A percentile compares a stretch with the other conserved stretches of the same genome.
Evolutionary conservation across 1,284 basidiomycete genomes (phyloP).

Genomic region (Malassezia nana): DNA sequence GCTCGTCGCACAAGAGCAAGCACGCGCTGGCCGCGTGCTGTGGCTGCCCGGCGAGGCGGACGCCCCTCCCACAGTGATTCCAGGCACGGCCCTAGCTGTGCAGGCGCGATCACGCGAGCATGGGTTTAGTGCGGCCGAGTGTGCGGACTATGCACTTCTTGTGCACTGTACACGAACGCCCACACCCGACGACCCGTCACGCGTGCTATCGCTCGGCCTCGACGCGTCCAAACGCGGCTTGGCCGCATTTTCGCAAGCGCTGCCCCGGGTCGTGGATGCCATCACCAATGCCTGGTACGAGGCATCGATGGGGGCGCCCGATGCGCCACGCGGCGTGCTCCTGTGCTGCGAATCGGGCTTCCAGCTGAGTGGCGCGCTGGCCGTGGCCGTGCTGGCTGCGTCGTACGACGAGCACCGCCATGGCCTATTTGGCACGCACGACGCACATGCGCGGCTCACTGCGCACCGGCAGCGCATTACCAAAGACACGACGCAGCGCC

Average conservation of each 20-base stretch:
- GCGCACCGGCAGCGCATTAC: conserved; percentile 5
- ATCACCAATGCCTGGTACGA: conserved; percentile 11
- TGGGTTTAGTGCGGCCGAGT: neutral
- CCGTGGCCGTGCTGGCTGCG: conserved; percentile 21
- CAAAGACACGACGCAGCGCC: conserved; percentile 15
- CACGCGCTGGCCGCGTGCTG: neutral
- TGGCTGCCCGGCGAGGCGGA: neutral
- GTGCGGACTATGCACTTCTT: neutral
- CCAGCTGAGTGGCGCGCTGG: conserved; percentile 21
- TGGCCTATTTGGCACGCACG: conserved; percentile 8
- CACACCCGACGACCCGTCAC: neutral
- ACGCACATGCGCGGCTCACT: neutral
- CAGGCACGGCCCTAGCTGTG: neutral
- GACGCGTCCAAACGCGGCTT: conserved; percentile 24
- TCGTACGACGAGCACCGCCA: conserved; percentile 39
- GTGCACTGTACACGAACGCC: neutral
- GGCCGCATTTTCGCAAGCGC: conserved; percentile 14
- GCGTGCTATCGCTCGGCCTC: conserved; percentile 1
- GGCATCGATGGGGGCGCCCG: neutral
- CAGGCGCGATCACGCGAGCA: neutral
- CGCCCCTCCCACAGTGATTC: neutral
- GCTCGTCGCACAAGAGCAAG: conserved; percentile 48
- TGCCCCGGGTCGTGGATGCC: conserved; percentile 20
- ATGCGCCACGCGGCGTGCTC: conserved; percentile 5
- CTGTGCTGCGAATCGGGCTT: conserved; percentile 21